phyloP scores from a whole-genome alignment of 2,329 filamentous ascomycete species.

The Pseudocercospora macadamiae region DNA sequence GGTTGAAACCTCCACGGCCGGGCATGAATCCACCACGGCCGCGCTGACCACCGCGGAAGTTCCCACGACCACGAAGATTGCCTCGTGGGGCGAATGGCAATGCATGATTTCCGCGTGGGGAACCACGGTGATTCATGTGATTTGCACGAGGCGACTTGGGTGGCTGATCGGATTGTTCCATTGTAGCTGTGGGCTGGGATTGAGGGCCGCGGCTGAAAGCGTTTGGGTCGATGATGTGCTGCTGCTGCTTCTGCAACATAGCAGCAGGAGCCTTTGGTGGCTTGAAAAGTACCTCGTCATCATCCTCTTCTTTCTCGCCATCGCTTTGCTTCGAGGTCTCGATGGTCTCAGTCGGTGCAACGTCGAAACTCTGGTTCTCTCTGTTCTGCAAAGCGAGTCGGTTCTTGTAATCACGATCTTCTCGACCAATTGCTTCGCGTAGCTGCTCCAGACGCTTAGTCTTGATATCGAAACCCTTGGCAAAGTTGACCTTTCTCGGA shows the following conservation, averaged over 20 bases:
- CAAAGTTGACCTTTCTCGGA: conserved; percentile 47
- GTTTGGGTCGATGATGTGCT: conserved; percentile 51
- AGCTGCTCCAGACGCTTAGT: conserved; percentile 55
- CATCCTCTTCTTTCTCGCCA: conserved; percentile 13
- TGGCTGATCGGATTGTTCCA: conserved; percentile 12
- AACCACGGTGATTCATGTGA: conserved; percentile 14
- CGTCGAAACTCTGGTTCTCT: conserved; percentile 27
- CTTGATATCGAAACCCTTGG: conserved; percentile 54
- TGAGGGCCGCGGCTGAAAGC: conserved; percentile 48
- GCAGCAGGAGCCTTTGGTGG: conserved; percentile 38
- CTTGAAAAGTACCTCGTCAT: conserved; percentile 32
- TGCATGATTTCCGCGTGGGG: conserved; percentile 23
- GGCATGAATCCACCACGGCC: conserved; percentile 26
- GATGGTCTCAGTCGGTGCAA: neutral
- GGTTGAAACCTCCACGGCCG: conserved; percentile 28
- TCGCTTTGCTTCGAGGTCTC: neutral
- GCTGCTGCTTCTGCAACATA: conserved; percentile 33
- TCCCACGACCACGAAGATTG: conserved; percentile 30
- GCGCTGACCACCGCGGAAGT: conserved; percentile 28
- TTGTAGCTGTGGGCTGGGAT: conserved; percentile 7
- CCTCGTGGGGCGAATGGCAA: conserved; percentile 28
- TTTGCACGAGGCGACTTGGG: conserved; percentile 24
- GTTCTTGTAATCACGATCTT: conserved; percentile 52
- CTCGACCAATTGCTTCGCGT: conserved; percentile 52
- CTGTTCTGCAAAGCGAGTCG: conserved; percentile 35